Evolutionary conservation across 352 stramenopile genomes (phyloP).

Genomic region (Phytophthora rubi): DNA sequence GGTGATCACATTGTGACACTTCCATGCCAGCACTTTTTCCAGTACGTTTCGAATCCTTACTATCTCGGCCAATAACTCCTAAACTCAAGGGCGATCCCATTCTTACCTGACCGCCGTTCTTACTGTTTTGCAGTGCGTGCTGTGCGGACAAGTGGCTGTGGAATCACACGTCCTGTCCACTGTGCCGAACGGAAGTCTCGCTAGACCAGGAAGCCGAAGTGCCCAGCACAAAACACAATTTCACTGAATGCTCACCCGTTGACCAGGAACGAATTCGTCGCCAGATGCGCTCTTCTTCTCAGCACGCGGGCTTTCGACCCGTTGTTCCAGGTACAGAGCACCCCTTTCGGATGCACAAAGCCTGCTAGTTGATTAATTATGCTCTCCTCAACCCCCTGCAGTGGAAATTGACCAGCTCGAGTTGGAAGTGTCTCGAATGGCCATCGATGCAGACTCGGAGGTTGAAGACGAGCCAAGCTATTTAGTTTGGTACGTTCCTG

Average conservation of each 20-base stretch:
- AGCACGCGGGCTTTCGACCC: constrained; percentile 70
- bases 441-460: constrained; percentile 40
- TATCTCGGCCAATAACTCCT: background rate
- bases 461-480: constrained; percentile 42
- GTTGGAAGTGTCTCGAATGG: constrained; percentile 38
- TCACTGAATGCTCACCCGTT: constrained; percentile 72
- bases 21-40: constrained; percentile 88
- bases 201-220: constrained; percentile 53
- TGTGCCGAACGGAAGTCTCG: constrained; percentile 82
- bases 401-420: constrained; percentile 45
- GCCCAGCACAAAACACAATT: constrained; percentile 69
- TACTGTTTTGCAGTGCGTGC: constrained; percentile 52
- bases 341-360: background rate
- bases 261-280: constrained; percentile 78
- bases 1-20: constrained; percentile 86
- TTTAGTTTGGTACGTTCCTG: constrained; percentile 40
- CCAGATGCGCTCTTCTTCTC: constrained; percentile 74
- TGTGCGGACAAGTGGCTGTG: constrained; percentile 89
- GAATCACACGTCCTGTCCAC: constrained; percentile 86
- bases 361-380: background rate
- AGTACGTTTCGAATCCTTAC: constrained; percentile 52
- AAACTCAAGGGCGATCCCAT: background rate
- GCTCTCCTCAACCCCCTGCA: constrained; percentile 5
- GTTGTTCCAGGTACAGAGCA: constrained; percentile 63
- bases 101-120: constrained; percentile 12